Evolutionary conservation across 2,329 filamentous ascomycete species (phyloP).

Genomic region (Aspergillus fumigatus): DNA sequence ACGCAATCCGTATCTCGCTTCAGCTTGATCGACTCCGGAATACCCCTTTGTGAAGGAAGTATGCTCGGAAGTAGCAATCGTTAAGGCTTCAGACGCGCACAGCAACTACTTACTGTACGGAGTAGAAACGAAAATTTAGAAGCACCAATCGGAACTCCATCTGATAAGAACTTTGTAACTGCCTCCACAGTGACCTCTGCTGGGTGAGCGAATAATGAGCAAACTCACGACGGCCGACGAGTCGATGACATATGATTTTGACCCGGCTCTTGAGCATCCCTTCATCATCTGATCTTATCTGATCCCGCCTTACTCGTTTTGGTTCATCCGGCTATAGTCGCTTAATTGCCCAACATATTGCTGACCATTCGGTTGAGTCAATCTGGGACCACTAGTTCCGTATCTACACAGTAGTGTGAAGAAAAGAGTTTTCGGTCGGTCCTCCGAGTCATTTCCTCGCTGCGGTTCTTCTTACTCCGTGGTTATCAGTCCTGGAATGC

Average conservation of each 20-base stretch:
- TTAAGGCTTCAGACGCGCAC: background rate
- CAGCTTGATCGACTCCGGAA: background rate
- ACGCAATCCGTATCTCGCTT: background rate
- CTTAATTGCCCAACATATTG: background rate
- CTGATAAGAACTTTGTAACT: background rate
- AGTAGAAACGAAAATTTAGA: background rate
- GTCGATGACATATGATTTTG: background rate
- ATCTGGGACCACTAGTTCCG: background rate
- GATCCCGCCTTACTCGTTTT: slow-evolving; percentile 16
- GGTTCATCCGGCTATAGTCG: background rate
- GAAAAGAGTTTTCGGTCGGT: slow-evolving; percentile 2
- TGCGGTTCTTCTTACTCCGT: background rate
- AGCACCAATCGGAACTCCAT: background rate
- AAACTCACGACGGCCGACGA: background rate
- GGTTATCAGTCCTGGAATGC: background rate
- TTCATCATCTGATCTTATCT: slow-evolving; percentile 24
- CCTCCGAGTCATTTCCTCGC: background rate
- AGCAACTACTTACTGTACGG: too few relatives aligned
- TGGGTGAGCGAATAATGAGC: background rate
- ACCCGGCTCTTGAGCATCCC: slow-evolving; percentile 8
- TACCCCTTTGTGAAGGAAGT: background rate
- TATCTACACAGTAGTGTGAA: background rate
- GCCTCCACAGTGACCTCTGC: background rate
- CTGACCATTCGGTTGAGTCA: background rate
- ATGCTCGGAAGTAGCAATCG: background rate